Percentiles rank a stretch among this genome's conserved stretches.
These are phyloP conservation scores for Choanephora cucurbitarum DNA, from an alignment of 371 early-diverging fungal genomes.

Conservation along the genomic window DNA sequence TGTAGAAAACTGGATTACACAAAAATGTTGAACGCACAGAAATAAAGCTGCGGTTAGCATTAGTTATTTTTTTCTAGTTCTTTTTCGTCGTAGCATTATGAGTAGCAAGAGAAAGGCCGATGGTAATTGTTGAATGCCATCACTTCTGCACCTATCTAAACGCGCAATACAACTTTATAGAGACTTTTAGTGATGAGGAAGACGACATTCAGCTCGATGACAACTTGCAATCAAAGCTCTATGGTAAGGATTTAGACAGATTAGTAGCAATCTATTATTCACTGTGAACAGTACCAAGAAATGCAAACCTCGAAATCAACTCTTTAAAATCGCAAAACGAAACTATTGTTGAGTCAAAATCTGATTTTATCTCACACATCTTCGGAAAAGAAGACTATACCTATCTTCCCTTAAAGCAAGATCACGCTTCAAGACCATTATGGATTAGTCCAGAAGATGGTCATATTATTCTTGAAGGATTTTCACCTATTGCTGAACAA, in stretches of 20 bases:
- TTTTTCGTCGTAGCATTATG: conserved; percentile 11
- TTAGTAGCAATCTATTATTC: no score
- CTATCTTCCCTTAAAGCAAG: conserved; percentile 81
- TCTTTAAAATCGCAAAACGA: conserved; percentile 34
- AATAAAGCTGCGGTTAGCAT: no score
- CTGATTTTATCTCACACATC: conserved; percentile 61
- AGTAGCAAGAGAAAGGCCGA: conserved; percentile 30
- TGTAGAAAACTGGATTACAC: no score
- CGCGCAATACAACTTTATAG: conserved; percentile 11
- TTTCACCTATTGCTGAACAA: conserved; percentile 91
- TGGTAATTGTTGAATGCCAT: conserved; percentile 6
- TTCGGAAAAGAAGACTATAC: conserved; percentile 79
- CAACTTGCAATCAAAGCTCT: conserved; percentile 36
- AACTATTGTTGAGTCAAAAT: conserved; percentile 22
- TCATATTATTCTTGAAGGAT: conserved; percentile 96
- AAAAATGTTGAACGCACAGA: no score
- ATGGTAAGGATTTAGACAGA: no score
- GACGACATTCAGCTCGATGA: conserved; percentile 50
- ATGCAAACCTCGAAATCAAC: conserved; percentile 58
- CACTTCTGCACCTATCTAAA: neutral
- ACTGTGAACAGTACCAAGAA: conserved; percentile 47
- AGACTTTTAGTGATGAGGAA: conserved; percentile 38
- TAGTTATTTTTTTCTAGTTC: conserved; percentile 9
- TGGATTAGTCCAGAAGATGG: conserved; percentile 96
- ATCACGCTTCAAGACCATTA: conserved; percentile 88